Evolutionary conservation across 768 basidiomycete genomes (phyloP).

Genomic region (Suillus placidus): DNA sequence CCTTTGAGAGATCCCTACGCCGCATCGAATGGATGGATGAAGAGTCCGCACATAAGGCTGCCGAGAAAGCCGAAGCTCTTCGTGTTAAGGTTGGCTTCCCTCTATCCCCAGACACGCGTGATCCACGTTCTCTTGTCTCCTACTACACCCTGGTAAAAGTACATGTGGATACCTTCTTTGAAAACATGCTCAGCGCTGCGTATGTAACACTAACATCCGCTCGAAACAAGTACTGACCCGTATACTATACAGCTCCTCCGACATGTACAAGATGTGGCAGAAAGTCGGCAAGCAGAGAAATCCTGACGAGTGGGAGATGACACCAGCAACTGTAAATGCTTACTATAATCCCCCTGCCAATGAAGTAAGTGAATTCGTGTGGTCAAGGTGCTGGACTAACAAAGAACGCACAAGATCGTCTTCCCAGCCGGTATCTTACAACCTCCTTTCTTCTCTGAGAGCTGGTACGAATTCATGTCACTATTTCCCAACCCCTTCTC

Average conservation of each 20-base stretch:
- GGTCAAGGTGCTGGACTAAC: not conserved
- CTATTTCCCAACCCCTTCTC: not conserved
- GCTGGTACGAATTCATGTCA: constrained; percentile 54
- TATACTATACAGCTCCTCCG: constrained; percentile 47
- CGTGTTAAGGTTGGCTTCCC: constrained; percentile 95
- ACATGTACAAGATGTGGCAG: constrained; percentile 71
- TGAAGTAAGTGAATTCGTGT: constrained; percentile 53
- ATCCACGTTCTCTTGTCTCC: constrained; percentile 63
- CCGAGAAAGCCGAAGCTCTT: constrained; percentile 64
- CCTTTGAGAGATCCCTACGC: constrained; percentile 79
- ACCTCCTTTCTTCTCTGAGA: constrained; percentile 84
- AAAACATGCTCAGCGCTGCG: constrained; percentile 74
- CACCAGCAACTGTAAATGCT: constrained; percentile 83
- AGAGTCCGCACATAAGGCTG: constrained; percentile 76
- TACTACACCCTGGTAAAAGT: constrained; percentile 80
- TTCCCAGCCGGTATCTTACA: constrained; percentile 97
- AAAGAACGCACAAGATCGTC: constrained; percentile 59
- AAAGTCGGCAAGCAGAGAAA: constrained; percentile 74
- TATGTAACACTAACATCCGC: constrained; percentile 23
- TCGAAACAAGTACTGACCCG: constrained; percentile 13
- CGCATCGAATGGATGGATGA: constrained; percentile 92
- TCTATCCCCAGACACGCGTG: constrained; percentile 76
- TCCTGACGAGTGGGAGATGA: constrained; percentile 83
- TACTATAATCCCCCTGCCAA: constrained; percentile 88
- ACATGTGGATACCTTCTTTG: constrained; percentile 74